phyloP scores from a whole-genome alignment of 805 yeast species.

The Lachancea kluyveri region DNA sequence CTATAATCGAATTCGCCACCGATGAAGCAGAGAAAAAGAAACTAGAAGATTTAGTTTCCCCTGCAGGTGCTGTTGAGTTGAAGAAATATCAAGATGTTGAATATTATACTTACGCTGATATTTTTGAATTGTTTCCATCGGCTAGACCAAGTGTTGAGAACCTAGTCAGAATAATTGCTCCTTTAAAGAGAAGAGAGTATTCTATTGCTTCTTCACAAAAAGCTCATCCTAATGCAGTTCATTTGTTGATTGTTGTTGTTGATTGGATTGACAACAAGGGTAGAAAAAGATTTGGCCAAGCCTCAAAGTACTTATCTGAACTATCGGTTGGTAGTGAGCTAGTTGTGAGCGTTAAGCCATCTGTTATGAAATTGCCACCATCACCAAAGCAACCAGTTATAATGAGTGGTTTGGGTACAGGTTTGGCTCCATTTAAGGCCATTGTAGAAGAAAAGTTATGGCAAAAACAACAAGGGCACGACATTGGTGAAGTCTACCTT shows the following conservation, averaged over 20 bases:
- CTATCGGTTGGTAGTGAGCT: slow-evolving; percentile 74
- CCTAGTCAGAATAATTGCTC: slow-evolving; percentile 67
- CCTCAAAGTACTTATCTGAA: slow-evolving; percentile 84
- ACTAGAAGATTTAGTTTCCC: slow-evolving; percentile 58
- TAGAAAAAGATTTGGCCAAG: slow-evolving; percentile 84
- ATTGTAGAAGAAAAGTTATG: slow-evolving; percentile 91
- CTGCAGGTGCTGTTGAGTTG: slow-evolving; percentile 80
- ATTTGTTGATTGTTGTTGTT: slow-evolving; percentile 87
- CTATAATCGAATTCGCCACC: slow-evolving; percentile 65
- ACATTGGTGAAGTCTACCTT: slow-evolving; percentile 82
- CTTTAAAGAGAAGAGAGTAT: slow-evolving; percentile 93
- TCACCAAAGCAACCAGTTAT: slow-evolving; percentile 82
- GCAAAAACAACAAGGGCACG: slow-evolving; percentile 84
- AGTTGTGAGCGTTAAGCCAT: slow-evolving; percentile 91
- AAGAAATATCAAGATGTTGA: slow-evolving; percentile 83
- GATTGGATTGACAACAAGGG: slow-evolving; percentile 91
- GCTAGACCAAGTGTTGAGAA: slow-evolving; percentile 74
- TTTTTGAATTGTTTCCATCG: slow-evolving; percentile 70
- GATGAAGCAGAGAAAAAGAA: slow-evolving; percentile 60
- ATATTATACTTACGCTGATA: slow-evolving; percentile 73
- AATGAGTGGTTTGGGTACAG: slow-evolving; percentile 97
- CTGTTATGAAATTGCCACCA: slow-evolving; percentile 94
- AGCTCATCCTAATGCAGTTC: slow-evolving; percentile 86
- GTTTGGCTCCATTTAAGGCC: slow-evolving; percentile 97
- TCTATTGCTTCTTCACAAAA: slow-evolving; percentile 96